phyloP scores from a whole-genome alignment of 2,329 filamentous ascomycete species.

The Zymoseptoria ardabiliae region DNA sequence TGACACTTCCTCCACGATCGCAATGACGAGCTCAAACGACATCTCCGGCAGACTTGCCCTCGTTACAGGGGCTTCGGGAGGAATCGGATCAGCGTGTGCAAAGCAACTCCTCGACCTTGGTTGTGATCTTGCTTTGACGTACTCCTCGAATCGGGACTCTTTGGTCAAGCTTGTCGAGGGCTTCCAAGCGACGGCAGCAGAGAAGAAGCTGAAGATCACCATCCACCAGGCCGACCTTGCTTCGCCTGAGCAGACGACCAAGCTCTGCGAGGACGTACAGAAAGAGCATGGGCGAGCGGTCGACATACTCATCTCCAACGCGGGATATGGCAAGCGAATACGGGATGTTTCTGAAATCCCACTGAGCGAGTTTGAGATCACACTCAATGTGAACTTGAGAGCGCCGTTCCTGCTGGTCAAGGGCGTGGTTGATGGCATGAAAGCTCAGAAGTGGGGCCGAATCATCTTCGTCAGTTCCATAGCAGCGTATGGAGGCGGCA shows the following conservation, averaged over 20 bases:
- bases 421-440: conserved; percentile 55
- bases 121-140: conserved; percentile 52
- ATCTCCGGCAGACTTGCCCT: conserved; percentile 48
- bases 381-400: conserved; percentile 54
- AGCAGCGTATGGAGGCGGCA: conserved; percentile 54
- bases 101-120: conserved; percentile 45
- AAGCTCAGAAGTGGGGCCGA: conserved; percentile 52
- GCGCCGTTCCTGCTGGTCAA: conserved; percentile 57
- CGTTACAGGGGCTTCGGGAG: conserved; percentile 28
- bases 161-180: conserved; percentile 38
- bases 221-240: conserved; percentile 53
- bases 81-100: conserved; percentile 54
- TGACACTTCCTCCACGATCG: neutral
- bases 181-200: conserved; percentile 10
- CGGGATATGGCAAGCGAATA: conserved; percentile 58
- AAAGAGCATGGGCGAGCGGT: conserved; percentile 47
- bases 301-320: conserved; percentile 60
- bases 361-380: conserved; percentile 58
- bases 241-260: conserved; percentile 45
- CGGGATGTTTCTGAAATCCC: conserved; percentile 47
- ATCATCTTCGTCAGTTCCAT: conserved; percentile 60
- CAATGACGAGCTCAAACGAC: conserved; percentile 22
- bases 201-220: conserved; percentile 39
- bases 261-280: conserved; percentile 49
- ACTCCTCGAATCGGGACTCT: conserved; percentile 44